phyloP scores from a whole-genome alignment of 1,284 basidiomycete species.

The Malassezia equina region DNA sequence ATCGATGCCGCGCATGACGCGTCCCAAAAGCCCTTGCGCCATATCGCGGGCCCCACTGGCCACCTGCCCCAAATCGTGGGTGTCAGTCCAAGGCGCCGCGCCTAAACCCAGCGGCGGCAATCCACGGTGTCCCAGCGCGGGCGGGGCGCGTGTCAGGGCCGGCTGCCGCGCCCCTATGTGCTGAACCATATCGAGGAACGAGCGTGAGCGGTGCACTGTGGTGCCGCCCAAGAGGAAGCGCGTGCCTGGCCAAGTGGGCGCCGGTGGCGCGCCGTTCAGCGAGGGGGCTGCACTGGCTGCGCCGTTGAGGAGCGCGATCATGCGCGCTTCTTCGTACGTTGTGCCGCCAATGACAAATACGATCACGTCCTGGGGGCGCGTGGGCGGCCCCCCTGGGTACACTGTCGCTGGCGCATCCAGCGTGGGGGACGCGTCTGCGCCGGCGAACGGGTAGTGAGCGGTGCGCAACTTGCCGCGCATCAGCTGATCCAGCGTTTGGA shows the following conservation, averaged over 20 bases:
- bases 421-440: background rate
- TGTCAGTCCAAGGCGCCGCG: slow-evolving; percentile 13
- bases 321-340: slow-evolving; percentile 45
- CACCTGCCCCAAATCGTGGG: slow-evolving; percentile 26
- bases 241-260: slow-evolving; percentile 21
- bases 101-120: slow-evolving; percentile 30
- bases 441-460: slow-evolving; percentile 66
- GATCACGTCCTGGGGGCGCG: slow-evolving; percentile 41
- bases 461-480: slow-evolving; percentile 78
- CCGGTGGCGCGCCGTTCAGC: slow-evolving; percentile 6
- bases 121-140: slow-evolving; percentile 11
- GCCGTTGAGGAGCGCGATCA: slow-evolving; percentile 34
- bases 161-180: slow-evolving; percentile 37
- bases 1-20: slow-evolving; percentile 30
- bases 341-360: slow-evolving; percentile 45
- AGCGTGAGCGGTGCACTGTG: slow-evolving; percentile 33
- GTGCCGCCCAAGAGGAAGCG: slow-evolving; percentile 42
- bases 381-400: background rate
- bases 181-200: slow-evolving; percentile 40
- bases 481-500: slow-evolving; percentile 80
- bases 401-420: slow-evolving; percentile 6
- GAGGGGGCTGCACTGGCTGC: slow-evolving; percentile 7
- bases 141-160: slow-evolving; percentile 25
- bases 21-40: slow-evolving; percentile 33
- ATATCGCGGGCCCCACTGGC: slow-evolving; percentile 37